A percentile compares a stretch with the other conserved stretches of the same genome.
phyloP scores from a whole-genome alignment of 805 yeast genomes.

The Zygotorulaspora florentina region DNA sequence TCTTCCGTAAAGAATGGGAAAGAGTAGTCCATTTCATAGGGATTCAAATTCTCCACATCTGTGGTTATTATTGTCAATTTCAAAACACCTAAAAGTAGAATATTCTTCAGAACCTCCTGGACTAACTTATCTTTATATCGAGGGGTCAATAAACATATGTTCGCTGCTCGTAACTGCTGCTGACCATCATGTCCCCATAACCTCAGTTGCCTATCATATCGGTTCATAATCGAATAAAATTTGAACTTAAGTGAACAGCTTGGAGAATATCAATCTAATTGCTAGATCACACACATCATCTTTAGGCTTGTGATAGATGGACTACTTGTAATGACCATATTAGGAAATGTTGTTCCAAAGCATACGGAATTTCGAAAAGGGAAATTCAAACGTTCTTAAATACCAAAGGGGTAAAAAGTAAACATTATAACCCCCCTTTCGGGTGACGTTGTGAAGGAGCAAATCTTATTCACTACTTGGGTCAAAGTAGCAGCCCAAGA shows the following conservation, averaged over 20 bases:
- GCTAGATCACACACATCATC: too few relatives aligned
- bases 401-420: neutral
- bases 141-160: slow-evolving; percentile 58
- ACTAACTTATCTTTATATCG: slow-evolving; percentile 47
- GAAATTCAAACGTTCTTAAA: neutral
- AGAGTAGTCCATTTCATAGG: neutral
- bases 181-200: slow-evolving; percentile 86
- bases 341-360: neutral
- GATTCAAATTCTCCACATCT: neutral
- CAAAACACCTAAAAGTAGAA: slow-evolving; percentile 64
- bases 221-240: slow-evolving; percentile 30
- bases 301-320: neutral
- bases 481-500: neutral
- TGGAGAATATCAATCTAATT: too few relatives aligned
- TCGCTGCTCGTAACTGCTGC: slow-evolving; percentile 48
- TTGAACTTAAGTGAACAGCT: neutral
- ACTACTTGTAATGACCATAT: neutral
- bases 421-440: neutral
- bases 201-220: slow-evolving; percentile 83
- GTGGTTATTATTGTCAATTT: slow-evolving; percentile 1
- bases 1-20: neutral
- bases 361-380: neutral
- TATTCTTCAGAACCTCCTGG: slow-evolving; percentile 69
- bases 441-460: neutral
- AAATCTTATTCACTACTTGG: neutral